These are phyloP conservation scores for Claviceps humidiphila DNA, from an alignment of 2,329 filamentous ascomycete genomes.

Conservation along the genomic window DNA sequence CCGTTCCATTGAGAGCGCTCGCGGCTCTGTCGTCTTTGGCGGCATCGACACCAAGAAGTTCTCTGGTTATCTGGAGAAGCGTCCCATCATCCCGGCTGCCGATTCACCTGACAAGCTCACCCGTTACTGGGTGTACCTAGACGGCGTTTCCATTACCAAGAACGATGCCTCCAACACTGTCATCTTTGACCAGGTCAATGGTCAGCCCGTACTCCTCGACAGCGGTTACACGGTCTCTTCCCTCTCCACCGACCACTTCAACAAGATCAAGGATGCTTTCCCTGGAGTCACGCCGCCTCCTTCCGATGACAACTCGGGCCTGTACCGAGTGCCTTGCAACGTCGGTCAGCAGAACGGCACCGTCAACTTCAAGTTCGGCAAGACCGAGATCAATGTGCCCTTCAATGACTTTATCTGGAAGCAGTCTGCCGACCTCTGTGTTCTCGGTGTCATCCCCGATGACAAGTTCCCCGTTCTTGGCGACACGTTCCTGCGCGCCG, in stretches of 20 bases:
- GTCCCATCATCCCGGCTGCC: conserved; percentile 38
- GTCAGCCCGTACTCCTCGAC: conserved; percentile 43
- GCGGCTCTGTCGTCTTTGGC: conserved; percentile 34
- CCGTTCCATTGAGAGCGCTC: conserved; percentile 17
- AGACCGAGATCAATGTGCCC: conserved; percentile 28
- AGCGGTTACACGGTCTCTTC: conserved; percentile 56
- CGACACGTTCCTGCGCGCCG: conserved; percentile 30
- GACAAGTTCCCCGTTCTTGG: conserved; percentile 27
- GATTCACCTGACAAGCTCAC: conserved; percentile 20
- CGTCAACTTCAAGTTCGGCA: conserved; percentile 36
- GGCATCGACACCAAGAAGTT: conserved; percentile 45
- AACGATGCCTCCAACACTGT: conserved; percentile 24
- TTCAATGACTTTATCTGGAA: conserved; percentile 34
- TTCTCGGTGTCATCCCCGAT: conserved; percentile 34
- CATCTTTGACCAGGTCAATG: conserved; percentile 27
- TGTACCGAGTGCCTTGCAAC: conserved; percentile 35
- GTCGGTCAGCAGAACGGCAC: conserved; percentile 22
- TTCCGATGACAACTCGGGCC: conserved; percentile 17
- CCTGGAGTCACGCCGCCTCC: conserved; percentile 9
- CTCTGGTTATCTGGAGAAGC: conserved; percentile 36
- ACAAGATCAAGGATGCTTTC: conserved; percentile 28
- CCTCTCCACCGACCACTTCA: conserved; percentile 44
- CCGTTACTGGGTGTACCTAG: conserved; percentile 30
- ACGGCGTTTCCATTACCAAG: conserved; percentile 22
- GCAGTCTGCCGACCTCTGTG: conserved; percentile 18